These are phyloP conservation scores for Penicillium subrubescens DNA, from an alignment of 495 filamentous ascomycete genomes.

Conservation along the genomic window DNA sequence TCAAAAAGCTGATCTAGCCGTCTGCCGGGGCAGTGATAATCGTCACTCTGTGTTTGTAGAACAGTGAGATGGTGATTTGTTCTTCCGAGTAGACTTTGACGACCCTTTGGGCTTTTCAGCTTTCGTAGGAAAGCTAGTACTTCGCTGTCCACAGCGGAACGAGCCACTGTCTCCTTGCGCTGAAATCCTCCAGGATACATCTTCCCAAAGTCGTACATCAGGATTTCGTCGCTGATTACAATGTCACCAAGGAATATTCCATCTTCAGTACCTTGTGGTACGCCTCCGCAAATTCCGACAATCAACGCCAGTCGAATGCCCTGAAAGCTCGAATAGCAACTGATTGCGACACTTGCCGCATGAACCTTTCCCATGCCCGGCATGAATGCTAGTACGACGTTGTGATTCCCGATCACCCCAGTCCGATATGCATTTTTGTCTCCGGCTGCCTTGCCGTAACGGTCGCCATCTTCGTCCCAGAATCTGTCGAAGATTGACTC, in stretches of 20 bases:
- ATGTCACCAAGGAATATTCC: conserved; percentile 11
- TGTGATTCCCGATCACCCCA: conserved; percentile 29
- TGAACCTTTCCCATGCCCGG: conserved; percentile 23
- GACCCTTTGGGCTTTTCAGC: neutral
- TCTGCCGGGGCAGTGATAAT: neutral
- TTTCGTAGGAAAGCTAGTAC: neutral
- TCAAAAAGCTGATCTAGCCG: conserved; percentile 1
- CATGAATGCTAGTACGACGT: conserved; percentile 31
- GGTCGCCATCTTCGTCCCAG: conserved; percentile 6
- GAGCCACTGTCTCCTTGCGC: neutral
- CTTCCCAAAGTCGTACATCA: conserved; percentile 9
- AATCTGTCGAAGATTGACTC: conserved; percentile 17
- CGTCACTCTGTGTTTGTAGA: neutral
- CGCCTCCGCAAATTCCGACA: neutral
- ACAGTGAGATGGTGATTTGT: neutral
- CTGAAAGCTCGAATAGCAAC: neutral
- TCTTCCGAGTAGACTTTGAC: neutral
- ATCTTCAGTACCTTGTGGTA: neutral
- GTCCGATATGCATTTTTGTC: conserved; percentile 30
- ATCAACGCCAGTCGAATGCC: neutral
- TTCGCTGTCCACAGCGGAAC: neutral
- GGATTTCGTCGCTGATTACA: conserved; percentile 1
- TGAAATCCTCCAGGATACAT: neutral
- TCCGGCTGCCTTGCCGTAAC: neutral
- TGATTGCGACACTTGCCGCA: conserved; percentile 14